Base-by-base conservation (phyloP, 768 basidiomycete species). In the Pleurotus djamor region DNA sequence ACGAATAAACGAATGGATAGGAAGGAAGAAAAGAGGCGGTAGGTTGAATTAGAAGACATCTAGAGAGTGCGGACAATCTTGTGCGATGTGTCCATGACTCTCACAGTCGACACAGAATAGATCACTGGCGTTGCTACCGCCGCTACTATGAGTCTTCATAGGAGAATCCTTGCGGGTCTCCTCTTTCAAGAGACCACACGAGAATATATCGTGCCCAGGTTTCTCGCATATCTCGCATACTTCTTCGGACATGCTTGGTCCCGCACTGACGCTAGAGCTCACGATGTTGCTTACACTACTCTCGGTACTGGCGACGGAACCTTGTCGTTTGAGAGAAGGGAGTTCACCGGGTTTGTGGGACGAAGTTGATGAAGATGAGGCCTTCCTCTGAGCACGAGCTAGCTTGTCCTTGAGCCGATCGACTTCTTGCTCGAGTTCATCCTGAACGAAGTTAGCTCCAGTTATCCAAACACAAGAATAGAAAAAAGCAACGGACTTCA, bases 221-320 rank as follows among this genome's bases (percentile, higher is more conserved):
- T 83, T 80, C 69, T 93, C 92, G 74, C 93, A 95, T 48, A 94
- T 89, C 70, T 96, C 94, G 73, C 94, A 96, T 4, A 88, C 79
- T 35, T 77, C 75, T 59, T 77, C 21, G 21, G 21, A 28, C 21
- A 28, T 28, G 21, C 21, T 28, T 28, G 21, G 21, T 3, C 21
- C 75, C n/a, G 60, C 62, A 21, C 65, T 60, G 17, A 69, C 64
- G 8, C 68, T 64, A 41, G 59, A 48, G 12, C 65, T 28, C 21
- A 28, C 61, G 35, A 60, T 67, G 45, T 56, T 69, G 17, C 69
- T 62, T 43, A 68, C 66, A n/a, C 63, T 56, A 37, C 54, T 65
- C 43, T 71, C 71, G 35, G 69, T 63, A 57, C 63, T 66, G 36
- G 66, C 60, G 17, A 56, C n/a, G 9, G 37, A 32, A 41, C 21